Conservation (phyloP, 257 asterid genomes). For the Plantago elongata region DNA sequence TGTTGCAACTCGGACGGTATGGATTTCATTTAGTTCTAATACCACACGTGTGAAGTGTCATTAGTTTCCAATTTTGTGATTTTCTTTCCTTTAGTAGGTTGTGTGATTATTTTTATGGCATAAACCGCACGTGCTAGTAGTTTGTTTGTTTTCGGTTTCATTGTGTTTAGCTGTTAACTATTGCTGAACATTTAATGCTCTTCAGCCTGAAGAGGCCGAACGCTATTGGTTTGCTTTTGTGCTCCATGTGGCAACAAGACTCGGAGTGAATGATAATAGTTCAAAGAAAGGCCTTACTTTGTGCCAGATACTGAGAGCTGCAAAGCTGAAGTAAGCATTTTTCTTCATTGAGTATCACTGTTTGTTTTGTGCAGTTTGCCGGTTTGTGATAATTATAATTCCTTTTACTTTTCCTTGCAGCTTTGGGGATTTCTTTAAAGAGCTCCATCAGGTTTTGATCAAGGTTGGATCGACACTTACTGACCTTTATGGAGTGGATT, state of each 20-base stretch:
- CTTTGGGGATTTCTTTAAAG: constrained; percentile 73
- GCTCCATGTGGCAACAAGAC: constrained; percentile 61
- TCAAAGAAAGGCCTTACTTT: constrained; percentile 48
- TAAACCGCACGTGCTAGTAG: constrained; percentile 12
- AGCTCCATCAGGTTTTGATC: constrained; percentile 68
- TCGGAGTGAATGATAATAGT: constrained; percentile 38
- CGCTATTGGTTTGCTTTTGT: constrained; percentile 83
- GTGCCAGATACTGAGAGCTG: constrained; percentile 66
- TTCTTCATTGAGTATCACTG: constrained; percentile 11
- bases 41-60: neutral
- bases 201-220: constrained; percentile 82
- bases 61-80: neutral
- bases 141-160: constrained; percentile 19
- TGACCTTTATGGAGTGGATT: constrained; percentile 60
- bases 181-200: constrained; percentile 17
- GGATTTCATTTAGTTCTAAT: constrained; percentile 17
- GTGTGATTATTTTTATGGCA: neutral
- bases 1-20: constrained; percentile 66
- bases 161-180: constrained; percentile 1
- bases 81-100: constrained; percentile 7
- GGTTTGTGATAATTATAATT: constrained; percentile 6
- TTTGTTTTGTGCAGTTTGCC: constrained; percentile 12
- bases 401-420: constrained; percentile 36
- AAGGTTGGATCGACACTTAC: constrained; percentile 74
- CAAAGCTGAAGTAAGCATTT: constrained; percentile 64